Evolutionary conservation across 176 grass and related monocot species (phyloP).

Genomic region (Melocanna baccifera): DNA sequence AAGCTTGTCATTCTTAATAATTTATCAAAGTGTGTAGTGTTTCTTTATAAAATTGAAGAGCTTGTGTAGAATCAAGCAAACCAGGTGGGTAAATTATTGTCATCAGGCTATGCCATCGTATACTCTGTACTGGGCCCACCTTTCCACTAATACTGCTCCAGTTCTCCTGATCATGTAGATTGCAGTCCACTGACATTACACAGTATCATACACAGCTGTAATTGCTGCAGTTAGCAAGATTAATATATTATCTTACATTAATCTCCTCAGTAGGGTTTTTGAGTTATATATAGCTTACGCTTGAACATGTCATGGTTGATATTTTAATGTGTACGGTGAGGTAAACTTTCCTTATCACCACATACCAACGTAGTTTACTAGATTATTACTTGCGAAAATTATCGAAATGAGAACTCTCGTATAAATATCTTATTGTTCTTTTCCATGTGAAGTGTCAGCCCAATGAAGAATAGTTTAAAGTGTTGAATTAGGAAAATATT

Average conservation of each 20-base stretch:
- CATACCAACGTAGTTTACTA: not conserved
- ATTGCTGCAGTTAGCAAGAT: not conserved
- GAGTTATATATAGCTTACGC: not conserved
- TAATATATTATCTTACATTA: not conserved
- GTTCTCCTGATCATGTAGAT: not conserved
- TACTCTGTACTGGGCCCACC: not conserved
- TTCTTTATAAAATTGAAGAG: not conserved
- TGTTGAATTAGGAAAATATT: not conserved
- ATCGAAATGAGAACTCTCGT: not conserved
- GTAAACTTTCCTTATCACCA: not conserved
- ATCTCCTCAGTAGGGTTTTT: not conserved
- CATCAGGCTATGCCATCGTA: not conserved
- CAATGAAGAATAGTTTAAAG: not conserved
- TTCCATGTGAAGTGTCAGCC: not conserved
- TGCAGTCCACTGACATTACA: not conserved
- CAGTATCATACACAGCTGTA: not conserved
- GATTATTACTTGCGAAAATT: not conserved
- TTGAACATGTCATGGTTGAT: not conserved
- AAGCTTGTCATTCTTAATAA: not conserved
- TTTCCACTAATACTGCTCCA: not conserved
- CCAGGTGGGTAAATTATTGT: not conserved
- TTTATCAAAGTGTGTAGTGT: not conserved
- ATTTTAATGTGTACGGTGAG: not conserved
- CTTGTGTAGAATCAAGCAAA: not conserved
- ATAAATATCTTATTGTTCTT: not conserved